These are phyloP conservation scores for Vitis rotundifolia DNA, from an alignment of 164 flowering plant genomes.

Conservation along the genomic window DNA sequence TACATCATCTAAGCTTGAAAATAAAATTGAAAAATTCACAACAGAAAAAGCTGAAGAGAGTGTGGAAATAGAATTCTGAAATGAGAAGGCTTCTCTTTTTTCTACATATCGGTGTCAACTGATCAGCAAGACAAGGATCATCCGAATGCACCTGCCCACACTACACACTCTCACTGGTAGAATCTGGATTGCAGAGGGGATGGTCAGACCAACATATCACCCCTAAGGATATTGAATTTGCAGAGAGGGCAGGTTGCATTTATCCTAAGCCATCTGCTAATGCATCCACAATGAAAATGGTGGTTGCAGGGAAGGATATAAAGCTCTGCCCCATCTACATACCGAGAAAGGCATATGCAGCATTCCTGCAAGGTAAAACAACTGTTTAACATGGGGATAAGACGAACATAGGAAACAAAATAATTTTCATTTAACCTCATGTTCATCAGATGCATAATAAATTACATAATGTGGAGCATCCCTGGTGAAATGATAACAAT, in stretches of 20 bases:
- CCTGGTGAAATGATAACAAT: too few species aligned
- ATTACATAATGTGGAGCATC: too few species aligned
- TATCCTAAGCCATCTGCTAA: constrained; percentile 50
- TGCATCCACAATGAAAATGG: constrained; percentile 51
- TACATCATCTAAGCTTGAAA: too few species aligned
- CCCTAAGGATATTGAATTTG: constrained; percentile 39
- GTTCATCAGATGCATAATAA: too few species aligned
- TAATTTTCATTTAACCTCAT: background rate
- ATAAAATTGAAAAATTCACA: too few species aligned
- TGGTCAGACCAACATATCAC: constrained; percentile 34
- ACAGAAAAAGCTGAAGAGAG: too few species aligned
- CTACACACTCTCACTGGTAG: background rate
- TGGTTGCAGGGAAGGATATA: constrained; percentile 52
- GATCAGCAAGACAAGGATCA: background rate
- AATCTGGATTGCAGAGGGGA: background rate
- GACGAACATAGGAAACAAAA: background rate
- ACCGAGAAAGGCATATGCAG: constrained; percentile 51
- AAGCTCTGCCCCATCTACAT: constrained; percentile 43
- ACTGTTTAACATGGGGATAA: background rate
- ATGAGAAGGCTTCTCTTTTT: too few species aligned
- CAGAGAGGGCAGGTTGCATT: constrained; percentile 66
- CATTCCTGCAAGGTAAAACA: constrained; percentile 35
- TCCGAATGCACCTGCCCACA: background rate
- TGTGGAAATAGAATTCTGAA: too few species aligned
- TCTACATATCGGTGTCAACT: too few species aligned